Base-by-base conservation (phyloP, 805 yeast genomes). In the Saccharomyces mikatae region DNA sequence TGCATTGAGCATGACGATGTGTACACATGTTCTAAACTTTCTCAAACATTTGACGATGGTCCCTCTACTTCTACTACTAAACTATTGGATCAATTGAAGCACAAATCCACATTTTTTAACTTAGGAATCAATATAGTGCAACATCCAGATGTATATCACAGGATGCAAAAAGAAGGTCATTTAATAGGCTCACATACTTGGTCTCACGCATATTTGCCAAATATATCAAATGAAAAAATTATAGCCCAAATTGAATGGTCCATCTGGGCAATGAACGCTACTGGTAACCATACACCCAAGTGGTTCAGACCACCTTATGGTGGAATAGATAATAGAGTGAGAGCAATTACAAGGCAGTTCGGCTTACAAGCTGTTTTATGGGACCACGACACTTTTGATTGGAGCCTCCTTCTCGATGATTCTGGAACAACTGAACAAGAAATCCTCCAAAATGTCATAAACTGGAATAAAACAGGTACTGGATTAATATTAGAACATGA, bases 231-330 rank as follows among this genome's bases (percentile, higher is more conserved):
- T 66, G 91, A 88, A 68, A 80, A 87, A 56, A 81, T 90, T 14
- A 81, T 86, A 53, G 95, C 96, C 0, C 96, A 90, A 67, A 71
- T 90, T 48, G 84, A 89, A 68, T 90, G 97, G 97, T 83, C 92
- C 1, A 81, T 88, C 30, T 90, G 97, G 97, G 96, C 96, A 6
- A 87, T 89, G 89, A 90, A 91, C 71, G 96, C 96, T 1, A 89
- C 97, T 0, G 86, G 87, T 0, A 76, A 82, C 30, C 89, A 89
- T 62, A 67, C 87, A 11, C 97, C 97, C 8, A 84, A 84, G 62
- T 91, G 90, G 86, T 90, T 86, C 69, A 78, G 97, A 59, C 97
- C 97, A 0, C 97, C 97, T 0, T 90, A 87, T 66, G 97, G 97
- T 0, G 96, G 95, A 0, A 76, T 87, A 46, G 97, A 90, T 70